Evolutionary conservation across 1,284 basidiomycete genomes (phyloP).

Genomic region (Tylopilus sp.): DNA sequence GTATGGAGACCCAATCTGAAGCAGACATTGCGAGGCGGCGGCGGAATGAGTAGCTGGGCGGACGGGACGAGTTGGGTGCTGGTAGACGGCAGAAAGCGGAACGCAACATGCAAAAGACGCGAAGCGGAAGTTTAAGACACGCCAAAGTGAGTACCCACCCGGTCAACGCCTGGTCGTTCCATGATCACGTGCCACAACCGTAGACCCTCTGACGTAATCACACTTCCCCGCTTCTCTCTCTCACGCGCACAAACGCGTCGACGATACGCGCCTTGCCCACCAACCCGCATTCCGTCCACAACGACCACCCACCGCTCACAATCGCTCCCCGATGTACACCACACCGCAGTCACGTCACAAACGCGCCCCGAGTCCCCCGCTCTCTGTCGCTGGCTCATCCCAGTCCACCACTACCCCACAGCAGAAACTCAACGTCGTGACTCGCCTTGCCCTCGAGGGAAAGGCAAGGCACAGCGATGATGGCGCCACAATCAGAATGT

Average conservation of each 20-base stretch:
- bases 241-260: conserved; percentile 24
- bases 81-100: conserved; percentile 13
- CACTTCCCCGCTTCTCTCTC: conserved; percentile 1
- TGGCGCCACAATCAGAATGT: conserved; percentile 64
- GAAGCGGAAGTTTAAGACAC: background rate
- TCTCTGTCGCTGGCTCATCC: conserved; percentile 37
- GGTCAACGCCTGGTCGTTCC: conserved; percentile 26
- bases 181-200: conserved; percentile 18
- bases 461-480: conserved; percentile 60
- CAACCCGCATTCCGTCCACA: background rate
- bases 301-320: no score
- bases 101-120: conserved; percentile 9
- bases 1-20: conserved; percentile 21
- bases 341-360: conserved; percentile 32
- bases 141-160: conserved; percentile 23
- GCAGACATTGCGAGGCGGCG: conserved; percentile 25
- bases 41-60: background rate
- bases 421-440: conserved; percentile 60
- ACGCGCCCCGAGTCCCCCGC: conserved; percentile 40
- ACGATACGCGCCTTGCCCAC: conserved; percentile 10
- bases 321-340: conserved; percentile 8
- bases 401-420: conserved; percentile 36
- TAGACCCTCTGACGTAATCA: background rate
- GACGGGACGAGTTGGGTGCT: background rate
- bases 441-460: conserved; percentile 68